Evolutionary conservation across 2,329 filamentous ascomycete species (phyloP).

Genomic region (Rosellinia necatrix): DNA sequence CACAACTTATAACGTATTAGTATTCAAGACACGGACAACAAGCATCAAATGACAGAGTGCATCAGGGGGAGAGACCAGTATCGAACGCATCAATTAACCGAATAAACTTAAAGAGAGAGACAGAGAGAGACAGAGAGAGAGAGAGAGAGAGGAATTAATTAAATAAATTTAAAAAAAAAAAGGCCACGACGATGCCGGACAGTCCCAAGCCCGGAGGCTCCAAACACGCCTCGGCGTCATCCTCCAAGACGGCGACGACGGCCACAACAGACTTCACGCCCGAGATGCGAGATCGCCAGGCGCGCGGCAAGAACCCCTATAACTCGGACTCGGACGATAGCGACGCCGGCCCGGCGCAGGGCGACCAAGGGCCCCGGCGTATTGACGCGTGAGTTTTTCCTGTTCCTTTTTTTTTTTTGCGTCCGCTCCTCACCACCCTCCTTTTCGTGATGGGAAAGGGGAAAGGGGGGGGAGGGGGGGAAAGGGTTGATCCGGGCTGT

Average conservation of each 20-base stretch:
- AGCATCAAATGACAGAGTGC: too few relatives aligned
- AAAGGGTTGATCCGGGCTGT: too few relatives aligned
- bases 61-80: too few relatives aligned
- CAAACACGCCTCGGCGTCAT: neutral
- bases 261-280: conserved; percentile 46
- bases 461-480: too few relatives aligned
- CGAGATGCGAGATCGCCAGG: conserved; percentile 62
- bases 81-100: too few relatives aligned
- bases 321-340: conserved; percentile 35
- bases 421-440: too few relatives aligned
- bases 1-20: too few relatives aligned
- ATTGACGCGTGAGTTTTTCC: conserved; percentile 12
- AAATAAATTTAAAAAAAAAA: neutral
- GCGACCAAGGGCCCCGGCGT: neutral
- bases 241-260: neutral
- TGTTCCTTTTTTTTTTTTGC: too few relatives aligned
- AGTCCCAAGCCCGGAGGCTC: conserved; percentile 5
- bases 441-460: too few relatives aligned
- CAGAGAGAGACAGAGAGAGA: too few relatives aligned
- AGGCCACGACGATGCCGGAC: neutral
- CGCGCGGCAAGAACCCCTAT: conserved; percentile 62
- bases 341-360: conserved; percentile 3
- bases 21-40: too few relatives aligned
- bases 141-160: neutral
- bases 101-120: too few relatives aligned